Conservation (phyloP, 75 land plant genomes). For the Sequoia sempervirens region DNA sequence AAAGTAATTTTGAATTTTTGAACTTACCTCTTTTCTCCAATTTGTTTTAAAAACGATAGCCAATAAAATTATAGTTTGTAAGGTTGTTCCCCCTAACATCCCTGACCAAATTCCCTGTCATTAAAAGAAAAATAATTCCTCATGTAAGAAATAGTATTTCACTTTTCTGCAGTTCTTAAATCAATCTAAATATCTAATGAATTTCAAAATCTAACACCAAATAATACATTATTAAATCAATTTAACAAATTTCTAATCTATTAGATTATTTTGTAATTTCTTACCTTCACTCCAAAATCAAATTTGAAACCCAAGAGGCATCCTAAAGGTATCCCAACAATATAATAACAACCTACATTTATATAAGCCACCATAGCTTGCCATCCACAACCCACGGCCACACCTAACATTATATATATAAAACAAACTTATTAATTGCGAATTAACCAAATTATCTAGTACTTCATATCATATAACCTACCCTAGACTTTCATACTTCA, state of each 20-base stretch:
- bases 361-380: conserved; percentile 60
- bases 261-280: not conserved
- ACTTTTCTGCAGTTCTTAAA: not conserved
- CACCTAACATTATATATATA: conserved; percentile 19
- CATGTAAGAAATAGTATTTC: not conserved
- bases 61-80: conserved; percentile 34
- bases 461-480: no score
- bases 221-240: not conserved
- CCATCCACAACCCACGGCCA: conserved; percentile 79
- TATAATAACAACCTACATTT: conserved; percentile 58
- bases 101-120: conserved; percentile 57
- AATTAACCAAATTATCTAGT: no score
- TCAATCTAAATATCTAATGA: no score
- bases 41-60: conserved; percentile 28
- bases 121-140: not conserved
- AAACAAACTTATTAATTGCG: no score
- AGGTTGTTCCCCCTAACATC: conserved; percentile 36
- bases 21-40: conserved; percentile 54
- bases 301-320: conserved; percentile 50
- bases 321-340: conserved; percentile 62
- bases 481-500: no score
- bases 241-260: not conserved
- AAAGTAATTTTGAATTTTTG: not conserved
- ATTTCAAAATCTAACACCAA: not conserved
- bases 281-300: conserved; percentile 45